These are phyloP conservation scores for Leucocoprinus leucothites DNA, from an alignment of 768 basidiomycete species.

Conservation along the genomic window DNA sequence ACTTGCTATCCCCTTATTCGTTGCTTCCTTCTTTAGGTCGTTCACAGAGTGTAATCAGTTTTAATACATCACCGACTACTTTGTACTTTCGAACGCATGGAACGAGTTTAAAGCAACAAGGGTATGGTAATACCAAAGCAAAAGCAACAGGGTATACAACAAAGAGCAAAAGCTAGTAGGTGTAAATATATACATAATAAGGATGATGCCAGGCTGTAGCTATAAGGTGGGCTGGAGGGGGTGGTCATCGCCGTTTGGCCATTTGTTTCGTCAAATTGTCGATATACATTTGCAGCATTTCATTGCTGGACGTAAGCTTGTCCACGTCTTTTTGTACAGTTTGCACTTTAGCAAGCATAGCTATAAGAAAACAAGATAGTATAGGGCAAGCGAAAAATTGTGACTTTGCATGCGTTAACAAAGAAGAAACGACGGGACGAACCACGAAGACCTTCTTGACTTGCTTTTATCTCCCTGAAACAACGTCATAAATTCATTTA, in stretches of 20 bases:
- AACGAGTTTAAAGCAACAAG: background rate
- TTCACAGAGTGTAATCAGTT: no score
- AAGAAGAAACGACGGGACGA: constrained; percentile 14
- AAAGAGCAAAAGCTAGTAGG: background rate
- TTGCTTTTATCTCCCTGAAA: constrained; percentile 68
- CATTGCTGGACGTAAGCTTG: constrained; percentile 74
- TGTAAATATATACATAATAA: background rate
- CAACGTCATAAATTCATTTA: background rate
- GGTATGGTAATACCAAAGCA: background rate
- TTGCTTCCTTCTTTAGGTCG: no score
- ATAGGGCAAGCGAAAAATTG: background rate
- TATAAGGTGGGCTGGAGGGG: no score
- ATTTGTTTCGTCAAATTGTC: constrained; percentile 87
- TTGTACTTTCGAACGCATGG: background rate
- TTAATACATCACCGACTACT: no score
- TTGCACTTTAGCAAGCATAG: constrained; percentile 63
- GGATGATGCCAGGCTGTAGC: background rate
- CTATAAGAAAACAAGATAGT: constrained; percentile 31
- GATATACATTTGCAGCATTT: constrained; percentile 85
- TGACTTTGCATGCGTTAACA: background rate
- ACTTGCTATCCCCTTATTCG: background rate
- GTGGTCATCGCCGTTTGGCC: constrained; percentile 62
- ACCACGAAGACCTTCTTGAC: constrained; percentile 79
- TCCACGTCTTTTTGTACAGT: constrained; percentile 76
- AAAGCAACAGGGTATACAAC: background rate